Base-by-base conservation (phyloP, 371 early-diverging fungal genomes). In the Lichtheimia corymbifera region DNA sequence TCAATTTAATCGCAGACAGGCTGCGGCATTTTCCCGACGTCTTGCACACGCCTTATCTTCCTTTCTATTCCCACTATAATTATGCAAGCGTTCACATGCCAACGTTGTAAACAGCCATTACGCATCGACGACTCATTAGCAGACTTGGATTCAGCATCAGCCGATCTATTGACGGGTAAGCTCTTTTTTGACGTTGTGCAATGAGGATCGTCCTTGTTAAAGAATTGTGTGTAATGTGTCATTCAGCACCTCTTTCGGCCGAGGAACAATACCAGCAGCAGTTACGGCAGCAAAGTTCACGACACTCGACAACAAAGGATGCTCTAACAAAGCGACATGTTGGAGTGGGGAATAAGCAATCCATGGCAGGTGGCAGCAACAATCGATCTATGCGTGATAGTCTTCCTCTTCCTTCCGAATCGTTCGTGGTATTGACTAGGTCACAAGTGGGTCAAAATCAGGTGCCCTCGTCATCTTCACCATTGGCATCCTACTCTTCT, bases 61-160 rank as follows among this genome's bases (percentile, higher is more conserved):
- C 27, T 54, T 40, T 40, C 14, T 18, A 20, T 3, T 6, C 15
- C 13, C 18, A 54, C 20, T 27, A 11, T 13, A 30, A 20, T 42
- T 17, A 43, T n/a, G 47, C 58, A 20, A 57, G 52, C 64, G 13
- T 58, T 64, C 28, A 58, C 47, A 27, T 88, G 88, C 59, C 80
- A 83, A 63, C 71, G 83, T 58, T 88, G 88, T 71, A 77, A 77
- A 45, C 86, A 86, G 45, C 76, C 77, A 5, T 55, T 88, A 20
- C 66, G 72, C 20, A 74, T 86, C 43, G 88, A 86, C 49, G 86
- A 88, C 56, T 84, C 88, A 5, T 50, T 88, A 20, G 62, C 65
- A 25, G 83, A 86, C 66, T 60, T 87, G 45, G 82, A 82, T 53
- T 71, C 75, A 22, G 71, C 84, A 14, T 69, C 82, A 4, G 72